phyloP scores from a whole-genome alignment of 2,329 filamentous ascomycete species.

The Trichoderma koningiopsis region DNA sequence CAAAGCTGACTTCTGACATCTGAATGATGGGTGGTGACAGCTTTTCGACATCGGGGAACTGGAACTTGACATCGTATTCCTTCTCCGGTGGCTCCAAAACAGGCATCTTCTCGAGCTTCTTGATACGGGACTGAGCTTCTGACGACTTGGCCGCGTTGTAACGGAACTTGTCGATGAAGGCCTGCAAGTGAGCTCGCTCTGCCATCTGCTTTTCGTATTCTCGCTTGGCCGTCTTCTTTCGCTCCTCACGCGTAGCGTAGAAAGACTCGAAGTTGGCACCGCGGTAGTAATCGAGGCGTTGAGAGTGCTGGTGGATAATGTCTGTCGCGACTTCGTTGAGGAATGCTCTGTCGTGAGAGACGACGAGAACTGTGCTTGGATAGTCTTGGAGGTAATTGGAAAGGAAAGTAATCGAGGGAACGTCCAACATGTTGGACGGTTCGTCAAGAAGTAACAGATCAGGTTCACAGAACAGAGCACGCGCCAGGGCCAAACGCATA shows the following conservation, averaged over 20 bases:
- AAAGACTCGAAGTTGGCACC: slow-evolving; percentile 96
- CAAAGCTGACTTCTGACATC: slow-evolving; percentile 90
- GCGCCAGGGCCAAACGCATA: slow-evolving; percentile 92
- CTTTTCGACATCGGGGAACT: slow-evolving; percentile 97
- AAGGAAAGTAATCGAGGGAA: slow-evolving; percentile 98
- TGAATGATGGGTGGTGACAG: slow-evolving; percentile 96
- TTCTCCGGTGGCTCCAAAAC: slow-evolving; percentile 85
- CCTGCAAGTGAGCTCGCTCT: slow-evolving; percentile 87
- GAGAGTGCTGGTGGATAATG: slow-evolving; percentile 97
- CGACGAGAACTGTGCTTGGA: slow-evolving; percentile 91
- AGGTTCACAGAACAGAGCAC: slow-evolving; percentile 96
- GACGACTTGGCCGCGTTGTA: slow-evolving; percentile 99
- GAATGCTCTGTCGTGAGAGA: slow-evolving; percentile 98
- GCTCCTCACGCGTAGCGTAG: slow-evolving; percentile 96
- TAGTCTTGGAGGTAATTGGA: slow-evolving; percentile 93
- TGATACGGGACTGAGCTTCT: slow-evolving; percentile 97
- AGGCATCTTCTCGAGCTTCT: slow-evolving; percentile 98
- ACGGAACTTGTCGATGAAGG: slow-evolving; percentile 99
- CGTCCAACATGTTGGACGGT: slow-evolving; percentile 99
- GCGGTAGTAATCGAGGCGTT: slow-evolving; percentile 97
- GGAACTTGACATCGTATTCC: slow-evolving; percentile 95
- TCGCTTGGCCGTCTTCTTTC: slow-evolving; percentile 91
- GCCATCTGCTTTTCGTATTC: slow-evolving; percentile 99
- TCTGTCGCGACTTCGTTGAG: slow-evolving; percentile 99
- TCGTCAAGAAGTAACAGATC: slow-evolving; percentile 95